phyloP scores from a whole-genome alignment of 495 filamentous ascomycete genomes.

The Usnea hakonensis region DNA sequence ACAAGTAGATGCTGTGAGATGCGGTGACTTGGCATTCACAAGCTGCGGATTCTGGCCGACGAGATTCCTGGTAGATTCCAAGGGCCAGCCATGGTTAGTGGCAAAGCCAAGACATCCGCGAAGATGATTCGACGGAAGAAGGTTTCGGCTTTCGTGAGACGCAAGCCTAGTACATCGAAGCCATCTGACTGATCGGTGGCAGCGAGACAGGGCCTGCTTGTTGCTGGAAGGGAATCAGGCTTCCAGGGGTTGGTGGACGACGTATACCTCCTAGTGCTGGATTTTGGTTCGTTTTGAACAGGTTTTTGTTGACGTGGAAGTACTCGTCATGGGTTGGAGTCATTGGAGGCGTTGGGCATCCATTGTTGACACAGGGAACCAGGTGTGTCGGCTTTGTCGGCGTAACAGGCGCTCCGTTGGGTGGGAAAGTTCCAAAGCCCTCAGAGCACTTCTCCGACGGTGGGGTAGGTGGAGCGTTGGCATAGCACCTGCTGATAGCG shows the following conservation, averaged over 20 bases:
- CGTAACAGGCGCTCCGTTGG: constrained; percentile 57
- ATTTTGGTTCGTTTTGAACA: constrained; percentile 24
- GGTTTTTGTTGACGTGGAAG: constrained; percentile 26
- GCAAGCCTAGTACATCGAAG: constrained; percentile 10
- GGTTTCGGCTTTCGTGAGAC: background rate
- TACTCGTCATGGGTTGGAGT: constrained; percentile 71
- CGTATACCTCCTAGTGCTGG: constrained; percentile 3
- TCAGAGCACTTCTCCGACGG: constrained; percentile 54
- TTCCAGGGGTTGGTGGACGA: constrained; percentile 19
- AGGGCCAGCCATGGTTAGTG: background rate
- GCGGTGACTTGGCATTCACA: background rate
- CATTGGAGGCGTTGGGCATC: constrained; percentile 90
- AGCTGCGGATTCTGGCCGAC: background rate
- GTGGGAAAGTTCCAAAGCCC: constrained; percentile 43
- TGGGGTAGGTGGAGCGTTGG: constrained; percentile 54
- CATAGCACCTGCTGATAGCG: constrained; percentile 53
- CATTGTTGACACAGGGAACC: constrained; percentile 57
- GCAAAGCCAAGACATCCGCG: background rate
- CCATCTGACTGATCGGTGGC: constrained; percentile 17
- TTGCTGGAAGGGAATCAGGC: constrained; percentile 10
- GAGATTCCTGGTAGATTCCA: background rate
- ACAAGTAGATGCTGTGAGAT: constrained; percentile 3
- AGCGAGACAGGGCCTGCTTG: constrained; percentile 8
- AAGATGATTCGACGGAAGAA: background rate
- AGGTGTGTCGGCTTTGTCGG: constrained; percentile 69